A percentile compares a stretch with the other conserved stretches of the same genome.
These are phyloP conservation scores for Darksidea phi DNA, from an alignment of 495 filamentous ascomycete genomes.

Conservation along the genomic window DNA sequence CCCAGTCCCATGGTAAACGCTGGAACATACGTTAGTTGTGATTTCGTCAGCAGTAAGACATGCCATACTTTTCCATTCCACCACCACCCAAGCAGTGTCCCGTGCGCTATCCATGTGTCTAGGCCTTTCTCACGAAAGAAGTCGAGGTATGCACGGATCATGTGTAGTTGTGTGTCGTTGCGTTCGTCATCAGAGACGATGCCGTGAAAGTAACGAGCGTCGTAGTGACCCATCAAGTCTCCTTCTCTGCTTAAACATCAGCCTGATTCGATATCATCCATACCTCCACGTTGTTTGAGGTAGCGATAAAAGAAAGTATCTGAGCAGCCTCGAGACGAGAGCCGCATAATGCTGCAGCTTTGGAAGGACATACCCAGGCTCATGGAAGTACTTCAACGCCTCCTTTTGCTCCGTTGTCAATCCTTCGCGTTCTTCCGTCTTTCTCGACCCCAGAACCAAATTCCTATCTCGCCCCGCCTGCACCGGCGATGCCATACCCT, in stretches of 20 bases:
- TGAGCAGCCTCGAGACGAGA: too few relatives aligned
- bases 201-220: conserved; percentile 64
- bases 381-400: conserved; percentile 35
- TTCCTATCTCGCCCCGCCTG: conserved; percentile 7
- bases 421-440: background rate
- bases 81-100: conserved; percentile 86
- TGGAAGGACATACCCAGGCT: conserved; percentile 20
- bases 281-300: background rate
- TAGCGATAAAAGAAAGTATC: background rate
- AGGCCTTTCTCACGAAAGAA: conserved; percentile 61
- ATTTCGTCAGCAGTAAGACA: background rate
- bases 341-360: too few relatives aligned
- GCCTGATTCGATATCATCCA: background rate
- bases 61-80: conserved; percentile 69
- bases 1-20: conserved; percentile 85
- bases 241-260: conserved; percentile 42
- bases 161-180: conserved; percentile 60
- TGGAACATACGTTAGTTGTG: conserved; percentile 26
- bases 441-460: background rate
- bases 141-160: conserved; percentile 72
- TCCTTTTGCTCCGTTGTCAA: conserved; percentile 1
- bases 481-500: background rate
- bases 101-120: conserved; percentile 87
- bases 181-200: conserved; percentile 63
- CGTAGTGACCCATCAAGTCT: conserved; percentile 66